Evolutionary conservation across 352 stramenopile species (phyloP), one percentile per base, ranked within the genome.

Genomic region (Phytopythium mirpurense): DNA sequence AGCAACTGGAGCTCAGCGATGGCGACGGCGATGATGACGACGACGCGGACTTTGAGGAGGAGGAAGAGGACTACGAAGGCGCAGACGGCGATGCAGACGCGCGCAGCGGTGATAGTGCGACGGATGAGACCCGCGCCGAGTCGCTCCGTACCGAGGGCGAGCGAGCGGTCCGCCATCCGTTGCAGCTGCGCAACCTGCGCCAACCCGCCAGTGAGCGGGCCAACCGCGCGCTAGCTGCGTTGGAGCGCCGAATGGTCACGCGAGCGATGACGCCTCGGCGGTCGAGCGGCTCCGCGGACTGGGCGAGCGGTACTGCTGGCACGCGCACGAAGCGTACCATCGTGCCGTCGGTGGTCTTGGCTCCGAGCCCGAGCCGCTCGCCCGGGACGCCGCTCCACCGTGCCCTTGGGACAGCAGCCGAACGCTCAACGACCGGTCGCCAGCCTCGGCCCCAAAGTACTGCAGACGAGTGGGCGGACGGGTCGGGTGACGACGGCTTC

Each of bases 1-100:
- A 92, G 62, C 72, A 82, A 38, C 62, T 92, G 52, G 82, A 89
- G 45, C 62, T 93, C 16, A 83, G 63, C 1, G 82, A 93, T 42
- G 72, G 81, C 38, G 77, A 87, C 6, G 77, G 63, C 1, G 82
- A 93, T 42, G 72, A 79, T 35, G 77, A 87, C 6, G 77, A 85
- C 1, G 67, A 73, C 24, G 58, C 47, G 18, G 56, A 72, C 34
- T 58, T 67, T 1, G 72, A 68, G 0, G 59, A 67, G 7, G 65
- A 63, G 15, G 59, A 67, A 8, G 65, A 62, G 14, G 16, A 51
- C 8, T 36, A 60, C 1, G 52, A 56, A 0, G 59, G 72, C 18
- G 63, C 64, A 12, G 54, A 69, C 8, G 54, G 45, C 18, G 36
- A 32, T 15, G 45, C 10, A 3, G 49, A 57, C 18, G 43, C 12